Base-by-base conservation (phyloP, 352 stramenopile genomes). In the Globisporangium orthogonon region DNA sequence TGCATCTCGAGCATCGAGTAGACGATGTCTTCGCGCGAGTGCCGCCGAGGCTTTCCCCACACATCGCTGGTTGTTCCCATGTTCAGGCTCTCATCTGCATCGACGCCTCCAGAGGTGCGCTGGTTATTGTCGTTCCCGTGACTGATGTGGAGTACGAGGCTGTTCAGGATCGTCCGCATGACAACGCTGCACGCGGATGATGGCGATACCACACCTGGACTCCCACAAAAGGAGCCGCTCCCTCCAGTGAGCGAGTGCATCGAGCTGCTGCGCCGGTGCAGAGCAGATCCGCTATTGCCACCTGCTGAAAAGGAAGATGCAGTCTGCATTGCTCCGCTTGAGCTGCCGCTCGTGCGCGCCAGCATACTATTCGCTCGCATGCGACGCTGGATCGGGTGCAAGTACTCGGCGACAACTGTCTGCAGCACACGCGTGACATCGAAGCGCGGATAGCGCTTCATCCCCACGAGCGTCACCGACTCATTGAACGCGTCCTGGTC, bases 1-100 rank as follows among this genome's bases (percentile, higher is more conserved):
- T 78, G 75, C 83, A 91, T 92, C 56, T 91, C 83, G 30, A 91
- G 59, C 74, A 92, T 91, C 4, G 83, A 82, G 40, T 78, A 86
- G 4, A 92, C 61, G 4, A 89, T 68, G 33, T 88, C 73, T 48
- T 88, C 78, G 0, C 73, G 71, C 52, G 66, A 76, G 15, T 64
- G 61, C 31, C 63, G 82, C 23, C 65, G 50, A 37, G 57, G 39
- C 55, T 56, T 60, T 50, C 9, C 2, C 35, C 56, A 30, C 14
- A 54, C 54, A 17, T 61, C 51, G n/a, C 30, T 46, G n/a, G 28
- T 46, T 39, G 11, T 49, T 14, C 9, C 37, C 35, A 14, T 15
- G 37, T 17, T 43, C 37, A 13, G 11, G 11, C 37, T 43, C 11
- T 13, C 13, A 13, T 17, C 37, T 1, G 11, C 11, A 13, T 43